Base-by-base conservation (phyloP, 2,329 filamentous ascomycete genomes). In the Talaromyces sp. region DNA sequence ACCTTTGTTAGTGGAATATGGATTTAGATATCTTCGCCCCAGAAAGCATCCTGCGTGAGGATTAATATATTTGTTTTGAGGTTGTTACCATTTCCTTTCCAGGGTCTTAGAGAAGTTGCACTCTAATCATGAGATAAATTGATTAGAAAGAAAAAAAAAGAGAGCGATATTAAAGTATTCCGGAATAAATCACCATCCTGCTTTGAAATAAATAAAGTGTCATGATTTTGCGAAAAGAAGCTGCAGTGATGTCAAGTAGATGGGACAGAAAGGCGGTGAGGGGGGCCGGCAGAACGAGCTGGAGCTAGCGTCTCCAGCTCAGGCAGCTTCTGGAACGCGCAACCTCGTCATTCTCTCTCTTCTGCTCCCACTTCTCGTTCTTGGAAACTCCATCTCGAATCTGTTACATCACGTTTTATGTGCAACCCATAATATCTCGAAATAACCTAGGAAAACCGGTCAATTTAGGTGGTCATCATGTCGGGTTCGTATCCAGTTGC, bases 401-500 rank as follows among this genome's bases (percentile, higher is more conserved):
- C 9, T 28, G 11, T 25, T 51, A 42, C 42, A 22, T 32, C 15
- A 11, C 0, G 5, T 22, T 47, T 19, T 44, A 44, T 44, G 17
- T 47, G 33, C 22, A 39, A n/a, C 19, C 9, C n/a, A 39, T 15
- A 25, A 11, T 13, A 56, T 44, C 25, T 25, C 28, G n/a, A 57
- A 47, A 4, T 25, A n/a, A 1, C 4, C 30, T 22, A 30, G 30
- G 28, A 27, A 56, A 17, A 25, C 19, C 17, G 54, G 30, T 56
- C 54, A 30, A n/a, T 56, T 17, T 36, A 56, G 22, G 17, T 25
- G 19, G 65, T 67, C 69, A 74, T 68, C 68, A 80, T 80, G 78
- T 80, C 78, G 67, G 78, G 78, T 80, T 70, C 66, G 75, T 68
- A 47, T 49, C 17, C 44, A 44, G 39, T 7, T 57, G 60, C 36